A percentile compares a stretch with the other conserved stretches of the same genome.
These are phyloP conservation scores for Nakazawaea laoshanensis DNA, from an alignment of 805 yeast species.

Conservation along the genomic window DNA sequence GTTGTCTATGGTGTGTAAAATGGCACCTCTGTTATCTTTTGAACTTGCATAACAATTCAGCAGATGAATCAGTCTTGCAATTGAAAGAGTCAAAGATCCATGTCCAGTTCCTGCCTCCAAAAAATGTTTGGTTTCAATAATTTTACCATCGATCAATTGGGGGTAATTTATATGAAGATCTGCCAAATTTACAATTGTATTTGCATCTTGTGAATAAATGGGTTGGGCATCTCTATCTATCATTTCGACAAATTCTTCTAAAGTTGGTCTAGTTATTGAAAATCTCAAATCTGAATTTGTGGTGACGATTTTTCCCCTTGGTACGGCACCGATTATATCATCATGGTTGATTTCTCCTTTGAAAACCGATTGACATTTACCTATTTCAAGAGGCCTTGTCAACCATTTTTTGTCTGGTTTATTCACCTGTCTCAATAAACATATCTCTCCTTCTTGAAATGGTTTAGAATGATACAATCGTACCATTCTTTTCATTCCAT, in stretches of 20 bases:
- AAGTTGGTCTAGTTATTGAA: constrained; percentile 28
- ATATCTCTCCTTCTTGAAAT: constrained; percentile 23
- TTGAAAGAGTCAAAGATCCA: constrained; percentile 39
- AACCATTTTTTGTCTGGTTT: constrained; percentile 20
- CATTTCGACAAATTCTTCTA: constrained; percentile 37
- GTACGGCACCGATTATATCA: constrained; percentile 27
- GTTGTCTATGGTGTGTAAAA: constrained; percentile 37
- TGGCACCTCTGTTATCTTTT: constrained; percentile 28
- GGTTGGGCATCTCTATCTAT: constrained; percentile 39
- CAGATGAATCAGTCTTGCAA: constrained; percentile 32
- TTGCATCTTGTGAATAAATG: constrained; percentile 41
- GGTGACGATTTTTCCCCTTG: constrained; percentile 24
- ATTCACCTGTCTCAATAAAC: constrained; percentile 19
- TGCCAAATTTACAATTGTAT: constrained; percentile 34
- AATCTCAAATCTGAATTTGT: constrained; percentile 15
- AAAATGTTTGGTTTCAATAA: constrained; percentile 13
- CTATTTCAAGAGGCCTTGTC: constrained; percentile 20
- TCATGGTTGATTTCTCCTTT: constrained; percentile 25
- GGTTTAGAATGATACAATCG: constrained; percentile 13
- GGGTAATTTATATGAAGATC: constrained; percentile 38
- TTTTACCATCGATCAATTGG: constrained; percentile 18
- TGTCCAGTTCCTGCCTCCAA: constrained; percentile 51
- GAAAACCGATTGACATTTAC: constrained; percentile 14
- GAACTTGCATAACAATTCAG: constrained; percentile 28
- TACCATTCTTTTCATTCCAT: not conserved